Base-by-base conservation (phyloP, 768 basidiomycete genomes). In the Xerocomellus dryophilus region DNA sequence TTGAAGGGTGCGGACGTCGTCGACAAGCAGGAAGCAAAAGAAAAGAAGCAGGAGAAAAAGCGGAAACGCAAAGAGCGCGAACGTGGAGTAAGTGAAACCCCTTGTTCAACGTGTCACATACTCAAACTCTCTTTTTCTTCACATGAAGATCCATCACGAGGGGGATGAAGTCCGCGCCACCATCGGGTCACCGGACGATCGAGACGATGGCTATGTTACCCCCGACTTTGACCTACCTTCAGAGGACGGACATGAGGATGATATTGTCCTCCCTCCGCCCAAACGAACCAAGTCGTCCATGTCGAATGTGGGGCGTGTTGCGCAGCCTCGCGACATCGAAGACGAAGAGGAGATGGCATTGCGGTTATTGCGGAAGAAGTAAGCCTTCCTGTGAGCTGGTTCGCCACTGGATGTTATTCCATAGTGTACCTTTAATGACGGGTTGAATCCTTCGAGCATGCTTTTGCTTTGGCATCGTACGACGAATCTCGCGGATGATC, bases 31-130 rank as follows among this genome's bases (percentile, higher is more conserved):
- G 83, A 90, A 61, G 93, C 90, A 7, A 88, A 80, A 68, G 91
- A 88, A 66, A 95, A 93, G 80, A 89, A 86, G 73, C 74, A 79
- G 58, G 95, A 97, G 70, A 94, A 90, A 79, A 97, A 96, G 76
- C 75, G 90, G 58, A 96, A 94, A 73, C 76, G 90, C 65, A 96
- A 95, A 73, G 88, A 92, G 51, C 78, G 81, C 35, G 88, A 91
- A 65, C 75, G 71, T 50, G 71, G 53, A 35, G 74, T 70, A 50
- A 61, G 66, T 53, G 34, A 32, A 32, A 32, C 4, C 11, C 14
- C 6, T 43, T 27, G 46, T 34, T 21, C 15, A 10, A 7, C 17
- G 32, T 62, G 44, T 32, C 25, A 6, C 11, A 3, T 6, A 6
- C 43, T 45, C 20, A 41, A 11, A 32, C 7, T 9, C 21, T 50